Evolutionary conservation across 495 filamentous ascomycete species (phyloP).

Genomic region (Parathielavia hyrcaniae): DNA sequence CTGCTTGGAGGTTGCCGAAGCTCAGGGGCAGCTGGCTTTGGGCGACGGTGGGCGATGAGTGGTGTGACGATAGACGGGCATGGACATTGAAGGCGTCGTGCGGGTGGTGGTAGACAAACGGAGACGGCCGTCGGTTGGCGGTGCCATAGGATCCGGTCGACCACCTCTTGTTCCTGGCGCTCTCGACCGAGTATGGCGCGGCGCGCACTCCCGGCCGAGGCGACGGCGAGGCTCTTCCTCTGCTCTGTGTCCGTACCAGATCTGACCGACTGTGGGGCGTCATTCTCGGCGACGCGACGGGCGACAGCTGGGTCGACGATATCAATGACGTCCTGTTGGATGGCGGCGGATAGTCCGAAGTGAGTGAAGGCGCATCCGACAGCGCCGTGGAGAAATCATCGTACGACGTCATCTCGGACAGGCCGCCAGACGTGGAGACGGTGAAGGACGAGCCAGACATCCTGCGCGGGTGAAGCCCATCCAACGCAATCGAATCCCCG

Average conservation of each 20-base stretch:
- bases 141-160: constrained; percentile 61
- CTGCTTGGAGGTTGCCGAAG: constrained; percentile 48
- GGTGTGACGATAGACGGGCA: constrained; percentile 42
- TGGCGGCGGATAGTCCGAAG: constrained; percentile 51
- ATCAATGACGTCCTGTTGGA: constrained; percentile 54
- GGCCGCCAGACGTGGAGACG: constrained; percentile 50
- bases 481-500: constrained; percentile 37
- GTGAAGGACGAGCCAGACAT: constrained; percentile 57
- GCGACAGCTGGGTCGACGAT: constrained; percentile 53
- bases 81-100: constrained; percentile 46
- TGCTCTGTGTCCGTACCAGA: constrained; percentile 51
- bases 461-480: constrained; percentile 42
- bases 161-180: constrained; percentile 60
- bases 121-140: constrained; percentile 47
- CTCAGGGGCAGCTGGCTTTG: constrained; percentile 49
- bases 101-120: constrained; percentile 49
- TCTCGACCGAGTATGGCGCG: constrained; percentile 57
- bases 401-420: constrained; percentile 54
- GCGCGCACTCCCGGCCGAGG: constrained; percentile 57
- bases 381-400: constrained; percentile 54
- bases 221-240: constrained; percentile 59
- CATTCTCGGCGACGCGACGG: constrained; percentile 55
- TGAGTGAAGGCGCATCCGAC: constrained; percentile 51
- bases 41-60: constrained; percentile 51
- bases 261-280: constrained; percentile 51